These are phyloP conservation scores for Nicotiana otophora DNA, from an alignment of 257 asterid species.

Conservation along the genomic window DNA sequence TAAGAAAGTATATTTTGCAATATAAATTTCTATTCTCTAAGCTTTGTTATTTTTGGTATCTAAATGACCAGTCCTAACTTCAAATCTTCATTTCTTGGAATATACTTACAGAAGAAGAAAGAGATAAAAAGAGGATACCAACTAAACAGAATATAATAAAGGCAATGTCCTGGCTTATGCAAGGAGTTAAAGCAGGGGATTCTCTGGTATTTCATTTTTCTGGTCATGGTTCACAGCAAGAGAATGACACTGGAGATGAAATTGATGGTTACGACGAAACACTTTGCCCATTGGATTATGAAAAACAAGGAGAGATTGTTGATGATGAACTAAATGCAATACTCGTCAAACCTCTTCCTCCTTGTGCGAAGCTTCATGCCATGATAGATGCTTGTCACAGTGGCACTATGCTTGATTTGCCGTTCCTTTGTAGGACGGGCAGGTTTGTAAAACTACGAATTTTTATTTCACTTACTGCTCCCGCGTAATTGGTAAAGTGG, in stretches of 20 bases:
- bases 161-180: slow-evolving; percentile 85
- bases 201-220: slow-evolving; percentile 85
- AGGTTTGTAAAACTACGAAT: slow-evolving; percentile 33
- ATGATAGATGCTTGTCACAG: slow-evolving; percentile 94
- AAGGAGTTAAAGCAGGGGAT: slow-evolving; percentile 86
- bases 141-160: slow-evolving; percentile 77
- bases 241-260: slow-evolving; percentile 77
- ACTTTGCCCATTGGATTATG: slow-evolving; percentile 70
- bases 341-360: slow-evolving; percentile 76
- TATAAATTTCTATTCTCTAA: too few species aligned
- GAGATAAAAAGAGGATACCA: slow-evolving; percentile 68
- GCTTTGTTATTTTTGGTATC: too few species aligned
- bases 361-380: slow-evolving; percentile 87
- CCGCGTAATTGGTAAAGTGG: too few species aligned
- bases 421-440: slow-evolving; percentile 84
- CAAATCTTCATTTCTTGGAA: neutral
- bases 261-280: slow-evolving; percentile 88
- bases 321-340: slow-evolving; percentile 80
- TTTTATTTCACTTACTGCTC: neutral
- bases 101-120: slow-evolving; percentile 64
- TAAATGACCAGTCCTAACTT: neutral
- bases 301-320: slow-evolving; percentile 67
- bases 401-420: slow-evolving; percentile 80
- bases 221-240: slow-evolving; percentile 85
- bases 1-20: too few species aligned